These are phyloP conservation scores for Pseudovirgaria hyperparasitica DNA, from an alignment of 2,329 filamentous ascomycete species.

Conservation along the genomic window DNA sequence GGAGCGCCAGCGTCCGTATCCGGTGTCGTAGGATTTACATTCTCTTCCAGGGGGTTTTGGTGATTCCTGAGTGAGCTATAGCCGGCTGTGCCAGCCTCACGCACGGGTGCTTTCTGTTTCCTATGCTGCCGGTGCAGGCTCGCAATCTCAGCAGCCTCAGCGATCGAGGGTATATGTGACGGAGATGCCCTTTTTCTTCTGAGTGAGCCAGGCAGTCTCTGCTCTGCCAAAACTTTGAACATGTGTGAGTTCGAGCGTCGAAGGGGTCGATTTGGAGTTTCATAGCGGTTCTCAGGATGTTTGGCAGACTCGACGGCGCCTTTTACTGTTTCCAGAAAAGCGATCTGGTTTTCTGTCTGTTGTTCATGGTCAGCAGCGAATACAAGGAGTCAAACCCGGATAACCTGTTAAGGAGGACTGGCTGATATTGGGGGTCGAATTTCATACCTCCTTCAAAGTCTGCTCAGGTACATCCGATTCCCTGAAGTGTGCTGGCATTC, in stretches of 20 bases:
- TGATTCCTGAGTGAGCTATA: constrained; percentile 9
- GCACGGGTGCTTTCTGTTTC: constrained; percentile 28
- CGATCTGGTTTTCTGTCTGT: constrained; percentile 3
- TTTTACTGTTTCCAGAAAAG: constrained; percentile 5
- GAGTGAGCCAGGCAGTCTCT: constrained; percentile 15
- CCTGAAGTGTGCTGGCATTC: constrained; percentile 46
- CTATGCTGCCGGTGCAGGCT: constrained; percentile 37
- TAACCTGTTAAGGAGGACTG: constrained; percentile 5
- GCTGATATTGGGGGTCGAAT: constrained; percentile 1
- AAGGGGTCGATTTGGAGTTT: constrained; percentile 25
- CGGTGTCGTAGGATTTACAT: constrained; percentile 23
- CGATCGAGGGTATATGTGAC: constrained; percentile 40
- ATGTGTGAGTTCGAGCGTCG: constrained; percentile 8
- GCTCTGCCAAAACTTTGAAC: constrained; percentile 5
- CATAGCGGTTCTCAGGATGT: constrained; percentile 30
- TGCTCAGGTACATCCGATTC: constrained; percentile 46
- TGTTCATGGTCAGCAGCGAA: constrained; percentile 7
- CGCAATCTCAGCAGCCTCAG: constrained; percentile 39
- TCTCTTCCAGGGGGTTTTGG: constrained; percentile 19
- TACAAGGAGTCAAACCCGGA: constrained; percentile 1
- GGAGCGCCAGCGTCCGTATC: constrained; percentile 20
- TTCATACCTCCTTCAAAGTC: constrained; percentile 41
- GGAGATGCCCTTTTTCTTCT: constrained; percentile 38
- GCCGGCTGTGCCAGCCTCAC: constrained; percentile 12
- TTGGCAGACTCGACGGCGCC: constrained; percentile 12